phyloP scores from a whole-genome alignment of 1,139 yeast genomes.

The Hyphopichia wangnamkhiaoensis region DNA sequence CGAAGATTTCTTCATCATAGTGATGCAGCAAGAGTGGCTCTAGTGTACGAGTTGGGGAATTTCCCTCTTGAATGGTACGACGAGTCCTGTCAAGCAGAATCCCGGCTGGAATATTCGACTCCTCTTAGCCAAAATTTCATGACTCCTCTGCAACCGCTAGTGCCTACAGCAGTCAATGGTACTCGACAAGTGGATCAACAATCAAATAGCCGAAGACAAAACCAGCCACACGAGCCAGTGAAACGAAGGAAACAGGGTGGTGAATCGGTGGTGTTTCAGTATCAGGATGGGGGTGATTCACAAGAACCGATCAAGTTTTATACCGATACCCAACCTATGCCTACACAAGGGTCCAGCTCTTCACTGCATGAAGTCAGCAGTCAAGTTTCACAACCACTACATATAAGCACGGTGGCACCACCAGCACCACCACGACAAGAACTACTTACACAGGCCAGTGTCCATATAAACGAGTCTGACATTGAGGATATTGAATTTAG shows the following conservation, averaged over 20 bases:
- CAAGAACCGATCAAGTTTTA: neutral
- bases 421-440: neutral
- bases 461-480: neutral
- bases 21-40: no score
- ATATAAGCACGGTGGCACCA: neutral
- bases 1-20: neutral
- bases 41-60: no score
- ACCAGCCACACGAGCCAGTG: no score
- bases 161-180: no score
- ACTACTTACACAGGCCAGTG: neutral
- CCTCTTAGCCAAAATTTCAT: no score
- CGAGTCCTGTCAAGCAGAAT: no score
- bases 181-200: no score
- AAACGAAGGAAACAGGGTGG: neutral
- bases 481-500: neutral
- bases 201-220: no score
- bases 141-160: no score
- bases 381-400: neutral
- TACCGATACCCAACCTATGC: conserved; percentile 1
- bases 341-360: neutral
- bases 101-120: no score
- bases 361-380: neutral
- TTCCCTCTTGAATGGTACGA: no score
- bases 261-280: no score
- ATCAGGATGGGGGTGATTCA: neutral